A percentile compares a stretch with the other conserved stretches of the same genome.
Conservation (phyloP, 1,284 basidiomycete genomes). For the Leccinum subrobustum region DNA sequence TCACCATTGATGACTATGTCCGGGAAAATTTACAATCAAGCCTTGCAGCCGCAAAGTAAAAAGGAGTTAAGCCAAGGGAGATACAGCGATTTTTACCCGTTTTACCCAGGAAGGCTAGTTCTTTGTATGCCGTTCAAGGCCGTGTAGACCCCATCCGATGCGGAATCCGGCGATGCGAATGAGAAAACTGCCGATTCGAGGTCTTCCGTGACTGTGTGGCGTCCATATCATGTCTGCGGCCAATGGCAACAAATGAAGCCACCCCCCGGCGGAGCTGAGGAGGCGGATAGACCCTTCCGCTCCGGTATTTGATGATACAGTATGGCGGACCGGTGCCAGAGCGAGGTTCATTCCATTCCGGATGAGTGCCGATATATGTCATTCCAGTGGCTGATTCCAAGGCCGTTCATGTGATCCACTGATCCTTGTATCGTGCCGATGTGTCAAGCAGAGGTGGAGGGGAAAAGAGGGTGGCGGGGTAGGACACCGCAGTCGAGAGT, state of each 20-base stretch:
- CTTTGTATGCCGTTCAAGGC: slow-evolving; percentile 10
- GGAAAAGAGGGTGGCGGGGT: slow-evolving; percentile 33
- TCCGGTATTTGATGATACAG: slow-evolving; percentile 23
- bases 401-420: slow-evolving; percentile 32
- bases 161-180: slow-evolving; percentile 10
- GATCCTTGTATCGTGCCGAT: slow-evolving; percentile 38
- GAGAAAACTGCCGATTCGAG: slow-evolving; percentile 10
- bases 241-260: slow-evolving; percentile 38
- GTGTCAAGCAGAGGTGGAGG: slow-evolving; percentile 46
- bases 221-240: slow-evolving; percentile 23
- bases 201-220: slow-evolving; percentile 4
- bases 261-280: slow-evolving; percentile 28
- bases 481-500: slow-evolving; percentile 24
- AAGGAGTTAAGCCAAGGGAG: slow-evolving; percentile 14
- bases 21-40: slow-evolving; percentile 28
- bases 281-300: slow-evolving; percentile 1
- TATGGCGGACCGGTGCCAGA: slow-evolving; percentile 27
- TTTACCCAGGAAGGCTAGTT: slow-evolving; percentile 8
- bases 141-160: slow-evolving; percentile 22
- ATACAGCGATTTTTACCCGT: slow-evolving; percentile 17
- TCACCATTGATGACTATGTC: slow-evolving; percentile 21
- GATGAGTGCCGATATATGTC: slow-evolving; percentile 39
- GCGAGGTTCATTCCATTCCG: slow-evolving; percentile 26
- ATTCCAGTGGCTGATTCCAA: slow-evolving; percentile 35
- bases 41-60: slow-evolving; percentile 14